A percentile compares a stretch with the other conserved stretches of the same genome.
Conservation (phyloP, 495 filamentous ascomycete genomes). For the Penicillium flavigenum region DNA sequence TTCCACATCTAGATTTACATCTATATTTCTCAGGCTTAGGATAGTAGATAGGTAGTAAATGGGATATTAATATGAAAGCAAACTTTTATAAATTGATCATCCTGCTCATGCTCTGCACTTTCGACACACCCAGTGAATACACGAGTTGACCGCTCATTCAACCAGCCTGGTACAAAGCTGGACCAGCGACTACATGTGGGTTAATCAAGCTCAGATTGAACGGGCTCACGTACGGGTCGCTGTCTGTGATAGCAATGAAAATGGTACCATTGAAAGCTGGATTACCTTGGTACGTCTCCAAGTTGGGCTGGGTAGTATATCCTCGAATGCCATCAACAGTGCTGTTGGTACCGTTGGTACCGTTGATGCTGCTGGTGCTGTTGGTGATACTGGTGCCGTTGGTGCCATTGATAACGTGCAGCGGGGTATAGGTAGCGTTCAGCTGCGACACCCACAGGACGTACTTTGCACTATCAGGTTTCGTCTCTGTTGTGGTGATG, state of each 20-base stretch:
- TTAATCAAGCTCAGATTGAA: slow-evolving; percentile 76
- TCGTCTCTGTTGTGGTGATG: slow-evolving; percentile 53
- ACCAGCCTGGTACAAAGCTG: slow-evolving; percentile 77
- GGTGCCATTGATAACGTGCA: slow-evolving; percentile 50
- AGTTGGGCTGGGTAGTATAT: slow-evolving; percentile 66
- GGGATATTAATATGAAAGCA: background rate
- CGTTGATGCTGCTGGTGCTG: slow-evolving; percentile 38
- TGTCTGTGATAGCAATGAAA: slow-evolving; percentile 75
- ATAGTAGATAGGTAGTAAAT: too few species aligned
- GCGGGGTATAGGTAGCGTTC: slow-evolving; percentile 76
- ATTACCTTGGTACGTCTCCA: slow-evolving; percentile 61
- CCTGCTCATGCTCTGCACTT: background rate
- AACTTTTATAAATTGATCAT: background rate
- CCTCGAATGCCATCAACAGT: slow-evolving; percentile 54
- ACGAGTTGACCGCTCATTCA: slow-evolving; percentile 36
- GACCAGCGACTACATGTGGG: slow-evolving; percentile 70
- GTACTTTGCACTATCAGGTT: slow-evolving; percentile 58
- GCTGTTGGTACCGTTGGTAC: slow-evolving; percentile 39
- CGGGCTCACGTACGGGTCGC: slow-evolving; percentile 65
- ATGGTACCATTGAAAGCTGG: slow-evolving; percentile 76
- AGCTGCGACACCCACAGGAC: slow-evolving; percentile 82
- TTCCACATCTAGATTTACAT: background rate
- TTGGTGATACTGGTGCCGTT: slow-evolving; percentile 32
- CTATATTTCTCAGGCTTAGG: background rate
- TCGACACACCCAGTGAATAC: background rate